Percentiles rank a stretch among this genome's conserved stretches.
Conservation (phyloP, 2,329 filamentous ascomycete species). For the Lasiodiplodia gonubiensis region DNA sequence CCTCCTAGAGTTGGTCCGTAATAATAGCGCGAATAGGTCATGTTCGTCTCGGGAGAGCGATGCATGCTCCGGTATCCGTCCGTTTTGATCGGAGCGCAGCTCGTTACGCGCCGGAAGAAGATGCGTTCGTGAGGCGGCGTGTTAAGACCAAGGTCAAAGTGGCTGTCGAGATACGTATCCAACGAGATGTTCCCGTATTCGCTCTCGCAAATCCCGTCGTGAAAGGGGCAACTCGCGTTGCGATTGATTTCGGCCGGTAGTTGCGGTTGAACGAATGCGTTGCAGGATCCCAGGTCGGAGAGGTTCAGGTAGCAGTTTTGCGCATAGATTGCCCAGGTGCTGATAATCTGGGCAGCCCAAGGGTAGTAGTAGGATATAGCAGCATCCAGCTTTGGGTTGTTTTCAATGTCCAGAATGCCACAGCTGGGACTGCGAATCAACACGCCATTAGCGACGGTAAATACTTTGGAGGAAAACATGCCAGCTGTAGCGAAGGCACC, state of each 20-base stretch:
- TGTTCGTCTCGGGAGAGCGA: background rate
- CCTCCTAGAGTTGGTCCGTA: background rate
- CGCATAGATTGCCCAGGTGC: background rate
- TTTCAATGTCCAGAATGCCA: background rate
- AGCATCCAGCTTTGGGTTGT: background rate
- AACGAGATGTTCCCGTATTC: background rate
- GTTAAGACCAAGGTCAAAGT: background rate
- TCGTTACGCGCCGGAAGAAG: background rate
- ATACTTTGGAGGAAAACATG: background rate
- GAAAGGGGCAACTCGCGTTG: background rate
- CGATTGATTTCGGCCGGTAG: background rate
- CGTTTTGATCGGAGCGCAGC: background rate
- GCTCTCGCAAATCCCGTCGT: background rate
- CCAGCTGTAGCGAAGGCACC: background rate
- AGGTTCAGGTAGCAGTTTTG: background rate
- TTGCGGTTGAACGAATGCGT: background rate
- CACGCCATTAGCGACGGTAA: background rate
- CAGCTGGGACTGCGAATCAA: background rate
- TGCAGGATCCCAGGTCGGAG: background rate
- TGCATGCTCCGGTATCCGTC: background rate
- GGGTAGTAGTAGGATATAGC: background rate
- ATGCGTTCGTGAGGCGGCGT: background rate
- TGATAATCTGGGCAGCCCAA: background rate
- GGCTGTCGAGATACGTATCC: background rate
- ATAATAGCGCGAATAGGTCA: background rate